These are phyloP conservation scores for Dipteronia sinensis DNA, from an alignment of 345 rosid genomes.

Conservation along the genomic window DNA sequence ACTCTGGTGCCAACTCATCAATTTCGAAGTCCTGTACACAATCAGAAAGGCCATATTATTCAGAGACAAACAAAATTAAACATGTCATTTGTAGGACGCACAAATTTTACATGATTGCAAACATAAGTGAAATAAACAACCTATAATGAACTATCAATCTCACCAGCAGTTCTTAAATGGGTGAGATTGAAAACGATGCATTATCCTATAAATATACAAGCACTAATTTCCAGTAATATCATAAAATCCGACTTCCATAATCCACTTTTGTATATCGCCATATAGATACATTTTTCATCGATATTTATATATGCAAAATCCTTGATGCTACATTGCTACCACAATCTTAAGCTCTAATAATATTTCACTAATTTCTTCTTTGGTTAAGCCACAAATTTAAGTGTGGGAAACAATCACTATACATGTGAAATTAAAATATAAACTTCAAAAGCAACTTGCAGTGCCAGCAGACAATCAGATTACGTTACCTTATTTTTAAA, in stretches of 20 bases:
- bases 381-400: not conserved
- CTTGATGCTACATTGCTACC: not conserved
- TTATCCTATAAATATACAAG: not conserved
- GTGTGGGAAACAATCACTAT: not conserved
- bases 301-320: not conserved
- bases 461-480: not conserved
- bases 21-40: conserved; percentile 74
- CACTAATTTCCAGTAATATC: not conserved
- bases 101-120: not conserved
- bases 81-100: not conserved
- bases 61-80: not conserved
- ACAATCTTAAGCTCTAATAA: not conserved
- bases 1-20: conserved; percentile 66
- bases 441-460: not conserved
- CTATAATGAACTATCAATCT: not conserved
- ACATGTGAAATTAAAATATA: not conserved
- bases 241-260: not conserved
- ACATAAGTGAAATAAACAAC: not conserved
- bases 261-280: not conserved
- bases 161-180: not conserved
- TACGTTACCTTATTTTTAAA: conserved; percentile 63
- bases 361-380: not conserved
- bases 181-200: not conserved
- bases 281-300: not conserved
- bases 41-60: conserved; percentile 19